A percentile compares a stretch with the other conserved stretches of the same genome.
Evolutionary conservation across 73 alveolate species (phyloP).

Genomic region (Paramecium sexaurelia): DNA sequence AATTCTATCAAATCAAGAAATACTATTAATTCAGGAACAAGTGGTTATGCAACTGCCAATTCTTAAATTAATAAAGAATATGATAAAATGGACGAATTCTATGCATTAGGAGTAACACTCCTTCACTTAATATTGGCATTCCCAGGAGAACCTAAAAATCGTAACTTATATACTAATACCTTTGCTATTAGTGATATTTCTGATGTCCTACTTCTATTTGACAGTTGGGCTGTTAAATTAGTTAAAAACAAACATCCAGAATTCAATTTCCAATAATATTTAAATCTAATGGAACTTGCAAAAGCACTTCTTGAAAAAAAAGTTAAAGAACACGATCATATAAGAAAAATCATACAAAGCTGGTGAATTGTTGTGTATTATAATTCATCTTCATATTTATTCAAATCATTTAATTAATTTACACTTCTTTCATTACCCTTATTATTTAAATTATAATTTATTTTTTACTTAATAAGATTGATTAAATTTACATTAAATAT

Average conservation of each 20-base stretch:
- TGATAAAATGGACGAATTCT: slow-evolving; percentile 55
- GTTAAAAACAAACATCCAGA: slow-evolving; percentile 39
- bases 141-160: slow-evolving; percentile 55
- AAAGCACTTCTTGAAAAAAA: neutral
- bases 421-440: no score
- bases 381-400: neutral
- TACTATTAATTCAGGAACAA: slow-evolving; percentile 41
- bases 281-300: slow-evolving; percentile 26
- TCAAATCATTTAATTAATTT: no score
- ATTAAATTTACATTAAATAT: no score
- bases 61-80: neutral
- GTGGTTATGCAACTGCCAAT: slow-evolving; percentile 42
- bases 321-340: slow-evolving; percentile 49
- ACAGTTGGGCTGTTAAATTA: slow-evolving; percentile 48
- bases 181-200: slow-evolving; percentile 50
- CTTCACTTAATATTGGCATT: slow-evolving; percentile 40
- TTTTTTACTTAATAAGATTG: no score
- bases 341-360: neutral
- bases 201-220: neutral
- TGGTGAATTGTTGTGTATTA: slow-evolving; percentile 26
- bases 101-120: slow-evolving; percentile 16
- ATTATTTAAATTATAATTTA: neutral
- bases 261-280: neutral
- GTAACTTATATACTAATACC: slow-evolving; percentile 27
- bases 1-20: slow-evolving; percentile 47